Evolutionary conservation across 2,329 filamentous ascomycete genomes (phyloP).

Genomic region (Claviceps fusiformis): DNA sequence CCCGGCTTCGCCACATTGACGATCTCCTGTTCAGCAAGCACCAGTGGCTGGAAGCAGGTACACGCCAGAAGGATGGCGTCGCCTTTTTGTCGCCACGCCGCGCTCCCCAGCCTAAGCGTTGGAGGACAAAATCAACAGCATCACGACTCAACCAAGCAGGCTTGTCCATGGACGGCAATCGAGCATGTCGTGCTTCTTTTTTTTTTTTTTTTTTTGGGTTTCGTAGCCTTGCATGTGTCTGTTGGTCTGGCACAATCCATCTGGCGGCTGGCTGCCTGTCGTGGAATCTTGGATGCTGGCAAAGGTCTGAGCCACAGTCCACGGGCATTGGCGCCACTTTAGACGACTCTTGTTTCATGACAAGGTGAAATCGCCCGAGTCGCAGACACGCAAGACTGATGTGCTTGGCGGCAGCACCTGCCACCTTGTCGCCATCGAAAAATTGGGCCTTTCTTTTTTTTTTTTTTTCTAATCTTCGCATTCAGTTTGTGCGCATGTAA

Average conservation of each 20-base stretch:
- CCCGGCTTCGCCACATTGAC: constrained; percentile 17
- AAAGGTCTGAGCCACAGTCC: neutral
- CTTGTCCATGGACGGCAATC: neutral
- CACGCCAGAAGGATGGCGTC: constrained; percentile 2
- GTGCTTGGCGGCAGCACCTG: too few species aligned
- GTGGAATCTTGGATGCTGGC: neutral
- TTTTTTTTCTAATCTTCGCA: too few species aligned
- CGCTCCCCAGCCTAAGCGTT: neutral
- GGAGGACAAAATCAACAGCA: neutral
- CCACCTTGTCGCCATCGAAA: too few species aligned
- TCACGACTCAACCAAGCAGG: too few species aligned
- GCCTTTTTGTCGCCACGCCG: neutral
- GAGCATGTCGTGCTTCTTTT: neutral
- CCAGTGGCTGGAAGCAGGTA: constrained; percentile 15
- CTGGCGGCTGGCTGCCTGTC: neutral
- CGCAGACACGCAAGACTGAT: too few species aligned
- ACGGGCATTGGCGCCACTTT: neutral
- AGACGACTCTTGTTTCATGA: too few species aligned
- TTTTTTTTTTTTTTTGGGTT: neutral
- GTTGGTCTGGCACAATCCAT: neutral
- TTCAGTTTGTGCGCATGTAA: too few species aligned
- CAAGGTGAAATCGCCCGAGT: too few species aligned
- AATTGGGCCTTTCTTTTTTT: too few species aligned
- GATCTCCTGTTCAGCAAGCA: constrained; percentile 19
- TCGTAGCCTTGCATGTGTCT: neutral